A percentile compares a stretch with the other conserved stretches of the same genome.
These are phyloP conservation scores for Penicillium lividum DNA, from an alignment of 495 filamentous ascomycete genomes.

Conservation along the genomic window DNA sequence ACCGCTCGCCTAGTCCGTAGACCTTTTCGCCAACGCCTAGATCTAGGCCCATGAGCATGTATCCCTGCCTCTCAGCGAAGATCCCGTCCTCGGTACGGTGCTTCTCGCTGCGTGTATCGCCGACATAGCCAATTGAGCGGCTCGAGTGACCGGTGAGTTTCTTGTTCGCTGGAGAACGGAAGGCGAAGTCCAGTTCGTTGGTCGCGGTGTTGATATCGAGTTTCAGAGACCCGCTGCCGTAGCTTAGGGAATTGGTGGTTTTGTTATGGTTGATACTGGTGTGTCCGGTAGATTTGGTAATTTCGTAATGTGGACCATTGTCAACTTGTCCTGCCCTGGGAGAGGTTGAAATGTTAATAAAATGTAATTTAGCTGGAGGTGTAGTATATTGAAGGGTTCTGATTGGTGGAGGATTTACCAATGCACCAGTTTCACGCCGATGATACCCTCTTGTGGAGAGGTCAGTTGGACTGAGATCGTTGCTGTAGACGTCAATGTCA, in stretches of 20 bases:
- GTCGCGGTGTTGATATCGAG: slow-evolving; percentile 52
- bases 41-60: slow-evolving; percentile 64
- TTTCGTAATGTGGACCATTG: slow-evolving; percentile 63
- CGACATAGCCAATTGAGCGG: slow-evolving; percentile 58
- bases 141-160: slow-evolving; percentile 59
- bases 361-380: slow-evolving; percentile 1
- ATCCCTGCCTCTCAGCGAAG: slow-evolving; percentile 56
- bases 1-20: slow-evolving; percentile 70
- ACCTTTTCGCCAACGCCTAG: slow-evolving; percentile 67
- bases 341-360: not conserved
- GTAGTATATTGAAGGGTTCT: not conserved
- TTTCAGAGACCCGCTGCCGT: slow-evolving; percentile 56
- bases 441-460: slow-evolving; percentile 58
- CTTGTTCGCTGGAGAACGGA: slow-evolving; percentile 46
- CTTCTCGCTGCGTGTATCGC: slow-evolving; percentile 53
- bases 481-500: slow-evolving; percentile 12
- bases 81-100: slow-evolving; percentile 52
- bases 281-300: slow-evolving; percentile 50
- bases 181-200: slow-evolving; percentile 59
- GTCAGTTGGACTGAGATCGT: slow-evolving; percentile 42
- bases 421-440: slow-evolving; percentile 64
- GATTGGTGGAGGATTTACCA: slow-evolving; percentile 46
- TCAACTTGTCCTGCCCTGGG: slow-evolving; percentile 43
- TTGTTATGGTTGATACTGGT: slow-evolving; percentile 49
- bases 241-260: slow-evolving; percentile 43